Evolutionary conservation across 768 basidiomycete genomes (phyloP), one percentile per base, ranked within the genome.

Genomic region (Leccinum aurantiacum): DNA sequence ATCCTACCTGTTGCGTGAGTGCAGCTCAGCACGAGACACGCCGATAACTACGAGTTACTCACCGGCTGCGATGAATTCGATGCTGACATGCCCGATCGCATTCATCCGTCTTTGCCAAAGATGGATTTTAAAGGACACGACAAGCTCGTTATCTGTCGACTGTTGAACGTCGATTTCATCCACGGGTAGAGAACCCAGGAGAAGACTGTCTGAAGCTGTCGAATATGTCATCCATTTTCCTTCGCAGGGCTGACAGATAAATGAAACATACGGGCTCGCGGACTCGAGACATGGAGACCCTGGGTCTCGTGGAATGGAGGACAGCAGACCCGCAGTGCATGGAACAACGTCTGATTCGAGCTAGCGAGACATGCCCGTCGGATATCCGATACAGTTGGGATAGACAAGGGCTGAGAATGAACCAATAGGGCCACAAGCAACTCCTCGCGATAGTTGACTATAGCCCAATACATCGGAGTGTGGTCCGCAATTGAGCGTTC

Each of bases 91-190:
- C 46, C 82, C 81, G 11, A 83, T 79, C n/a, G 86, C 81, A 51
- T 82, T 77, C 86, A 91, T 86, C 33, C 89, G 79, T 62, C 82
- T 83, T 71, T 88, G 86, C 71, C 90, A 91, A 38, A 82, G 77
- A 19, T 79, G 74, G 10, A 90, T 76, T 11, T 77, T 74, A 54
- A 89, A 79, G 25, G 77, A 70, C 4, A 79, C 83, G 0, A 76
- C 76, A 62, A 90, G 89, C 0, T 79, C 77, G 0, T 82, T 80
- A 7, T 65, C 62, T 13, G 76, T 71, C 15, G 82, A 65, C 58
- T 85, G 81, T 53, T 81, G 77, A 6, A 89, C 79, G 8, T 66
- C 63, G 14, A 88, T 75, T 7, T 81, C 78, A 65, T 90, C 88
- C 10, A 74, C 75, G 22, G 84, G 67, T 63, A 78, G 78, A 4